Base-by-base conservation (phyloP, 345 rosid genomes). In the Aethionema arabicum region DNA sequence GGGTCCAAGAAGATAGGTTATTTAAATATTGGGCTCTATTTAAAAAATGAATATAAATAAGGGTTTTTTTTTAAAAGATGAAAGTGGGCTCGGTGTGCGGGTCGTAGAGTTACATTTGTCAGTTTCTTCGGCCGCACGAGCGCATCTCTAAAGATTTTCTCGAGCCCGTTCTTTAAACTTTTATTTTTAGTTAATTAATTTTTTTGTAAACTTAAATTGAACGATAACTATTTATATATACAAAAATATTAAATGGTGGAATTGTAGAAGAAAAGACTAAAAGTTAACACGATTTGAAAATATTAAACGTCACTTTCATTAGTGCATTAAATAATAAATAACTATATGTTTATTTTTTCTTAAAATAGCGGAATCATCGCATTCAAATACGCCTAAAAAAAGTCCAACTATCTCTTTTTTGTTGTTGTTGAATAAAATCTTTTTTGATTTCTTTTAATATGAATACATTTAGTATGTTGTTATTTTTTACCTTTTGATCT, bases 311-410 rank as follows among this genome's bases (percentile, higher is more conserved):
- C 74, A 45, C 33, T 63, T 33, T 63, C 69, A 70, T 12, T 40
- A 2, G 9, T 56, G 65, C 38, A 55, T 62, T 55, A 27, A 27
- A 55, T 54, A 61, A 54, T 61, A 57, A 61, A 46, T 2, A 37
- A 5, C 53, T 35, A 61, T 46, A 31, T 33, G 21, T 3, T 31
- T 65, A 9, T 2, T 45, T 43, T 6, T 21, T 6, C 39, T 14
- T 33, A 16, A 43, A 30, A 64, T 40, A 51, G 65, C 75, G 66
- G 70, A 71, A 71, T 71, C 70, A 58, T 57, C 75, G 70, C 66
- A 71, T 57, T 58, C 30, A 71, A 71, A 64, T 38, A 43, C 52
- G 75, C 66, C 66, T 30, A 57, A 56, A 63, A 63, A 2, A 56
- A 10, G 74, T 63, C 46, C 42, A 57, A 55, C 38, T 49, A 32